These are phyloP conservation scores for Nevesoporus exiguus DNA, from an alignment of 768 basidiomycete species.

Conservation along the genomic window DNA sequence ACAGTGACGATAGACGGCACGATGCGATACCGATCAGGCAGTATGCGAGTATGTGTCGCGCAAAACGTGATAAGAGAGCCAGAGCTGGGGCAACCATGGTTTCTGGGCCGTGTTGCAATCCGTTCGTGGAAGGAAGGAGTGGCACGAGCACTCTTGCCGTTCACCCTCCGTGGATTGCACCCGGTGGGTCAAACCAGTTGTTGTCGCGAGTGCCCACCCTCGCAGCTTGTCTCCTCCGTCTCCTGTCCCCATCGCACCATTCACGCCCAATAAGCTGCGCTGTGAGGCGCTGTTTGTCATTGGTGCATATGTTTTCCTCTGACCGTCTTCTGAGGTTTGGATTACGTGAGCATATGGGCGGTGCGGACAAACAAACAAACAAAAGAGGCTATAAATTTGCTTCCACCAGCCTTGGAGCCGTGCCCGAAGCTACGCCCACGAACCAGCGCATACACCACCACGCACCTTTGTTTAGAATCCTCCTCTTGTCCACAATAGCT, in stretches of 20 bases:
- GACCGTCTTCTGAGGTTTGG: too few relatives aligned
- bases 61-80: conserved; percentile 5
- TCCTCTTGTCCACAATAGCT: conserved; percentile 23
- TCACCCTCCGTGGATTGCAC: background rate
- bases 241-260: too few relatives aligned
- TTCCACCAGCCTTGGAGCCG: background rate
- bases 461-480: background rate
- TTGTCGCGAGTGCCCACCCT: too few relatives aligned
- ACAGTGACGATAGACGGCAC: conserved; percentile 9
- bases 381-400: conserved; percentile 24
- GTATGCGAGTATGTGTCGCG: background rate
- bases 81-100: conserved; percentile 15
- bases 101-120: background rate
- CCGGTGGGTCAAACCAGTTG: background rate
- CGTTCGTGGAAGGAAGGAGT: background rate
- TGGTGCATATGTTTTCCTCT: too few relatives aligned
- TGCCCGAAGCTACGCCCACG: conserved; percentile 2
- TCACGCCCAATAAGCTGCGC: too few relatives aligned
- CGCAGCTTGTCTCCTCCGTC: too few relatives aligned
- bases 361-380: conserved; percentile 25
- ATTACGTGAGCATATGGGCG: conserved; percentile 1
- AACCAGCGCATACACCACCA: background rate
- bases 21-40: background rate
- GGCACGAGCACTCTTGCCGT: background rate
- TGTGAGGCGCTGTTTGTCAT: background rate